These are phyloP conservation scores for Hysterangium stoloniferum DNA, from an alignment of 768 basidiomycete genomes.

Conservation along the genomic window DNA sequence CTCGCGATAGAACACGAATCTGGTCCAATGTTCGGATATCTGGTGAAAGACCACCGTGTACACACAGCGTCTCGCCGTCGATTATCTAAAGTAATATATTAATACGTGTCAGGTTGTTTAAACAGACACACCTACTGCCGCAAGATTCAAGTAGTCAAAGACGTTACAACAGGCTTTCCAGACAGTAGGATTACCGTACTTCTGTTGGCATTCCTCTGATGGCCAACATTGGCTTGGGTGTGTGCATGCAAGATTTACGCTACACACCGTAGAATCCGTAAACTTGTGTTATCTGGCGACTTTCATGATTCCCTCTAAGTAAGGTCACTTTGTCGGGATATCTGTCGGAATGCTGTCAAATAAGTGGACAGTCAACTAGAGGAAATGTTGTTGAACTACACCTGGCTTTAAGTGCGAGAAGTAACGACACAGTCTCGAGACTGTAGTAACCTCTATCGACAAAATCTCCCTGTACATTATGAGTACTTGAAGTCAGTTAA, in stretches of 20 bases:
- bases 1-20: constrained; percentile 83
- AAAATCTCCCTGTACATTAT: constrained; percentile 76
- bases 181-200: constrained; percentile 90
- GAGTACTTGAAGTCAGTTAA: background rate
- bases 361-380: background rate
- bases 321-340: constrained; percentile 92
- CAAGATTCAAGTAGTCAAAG: constrained; percentile 92
- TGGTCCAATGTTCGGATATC: constrained; percentile 94
- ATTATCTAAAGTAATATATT: constrained; percentile 61
- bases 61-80: constrained; percentile 86
- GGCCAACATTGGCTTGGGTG: background rate
- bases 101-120: background rate
- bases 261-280: constrained; percentile 98
- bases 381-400: constrained; percentile 21
- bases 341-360: constrained; percentile 31
- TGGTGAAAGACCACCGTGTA: constrained; percentile 93
- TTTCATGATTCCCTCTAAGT: constrained; percentile 93
- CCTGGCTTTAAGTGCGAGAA: constrained; percentile 88
- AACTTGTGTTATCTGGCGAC: constrained; percentile 94
- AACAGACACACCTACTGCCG: constrained; percentile 53
- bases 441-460: constrained; percentile 96
- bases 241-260: constrained; percentile 17
- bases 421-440: constrained; percentile 85
- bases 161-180: constrained; percentile 98
- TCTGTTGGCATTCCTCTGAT: constrained; percentile 93